Conservation (phyloP, 495 filamentous ascomycete species). For the Melanomma pulvis-pyrius region DNA sequence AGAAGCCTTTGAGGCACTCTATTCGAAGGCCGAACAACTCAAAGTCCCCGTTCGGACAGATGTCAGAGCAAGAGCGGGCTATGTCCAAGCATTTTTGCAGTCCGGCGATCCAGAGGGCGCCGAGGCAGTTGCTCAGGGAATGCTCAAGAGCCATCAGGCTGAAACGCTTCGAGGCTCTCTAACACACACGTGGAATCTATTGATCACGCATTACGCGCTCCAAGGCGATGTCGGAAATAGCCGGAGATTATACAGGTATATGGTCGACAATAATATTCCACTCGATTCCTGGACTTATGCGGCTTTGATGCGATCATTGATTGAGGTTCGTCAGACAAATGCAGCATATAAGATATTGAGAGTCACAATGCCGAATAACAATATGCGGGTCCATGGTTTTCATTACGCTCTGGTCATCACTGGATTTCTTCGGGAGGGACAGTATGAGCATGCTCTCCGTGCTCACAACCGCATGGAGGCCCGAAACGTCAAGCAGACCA, state of each 20-base stretch:
- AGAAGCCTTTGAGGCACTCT: constrained; percentile 64
- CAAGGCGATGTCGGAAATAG: constrained; percentile 64
- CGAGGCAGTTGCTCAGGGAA: constrained; percentile 42
- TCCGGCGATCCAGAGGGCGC: constrained; percentile 29
- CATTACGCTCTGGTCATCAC: constrained; percentile 80
- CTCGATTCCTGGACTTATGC: constrained; percentile 73
- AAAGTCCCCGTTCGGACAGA: constrained; percentile 9
- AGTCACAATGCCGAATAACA: constrained; percentile 58
- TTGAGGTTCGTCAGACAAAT: constrained; percentile 60
- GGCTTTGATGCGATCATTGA: constrained; percentile 71
- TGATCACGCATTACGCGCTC: constrained; percentile 69
- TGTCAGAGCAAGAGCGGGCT: constrained; percentile 49
- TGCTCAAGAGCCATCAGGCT: constrained; percentile 44
- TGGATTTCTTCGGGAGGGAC: constrained; percentile 58
- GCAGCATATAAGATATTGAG: constrained; percentile 68
- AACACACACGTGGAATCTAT: constrained; percentile 75
- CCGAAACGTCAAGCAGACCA: constrained; percentile 50
- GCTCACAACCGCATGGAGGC: constrained; percentile 50
- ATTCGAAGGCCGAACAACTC: constrained; percentile 39
- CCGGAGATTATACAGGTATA: constrained; percentile 62
- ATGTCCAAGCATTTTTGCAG: constrained; percentile 71
- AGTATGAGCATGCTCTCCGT: constrained; percentile 16
- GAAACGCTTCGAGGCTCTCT: constrained; percentile 44
- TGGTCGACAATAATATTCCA: constrained; percentile 60
- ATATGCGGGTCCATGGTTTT: constrained; percentile 61